Base-by-base conservation (phyloP, 2,329 filamentous ascomycete genomes). In the Fusarium luffae region DNA sequence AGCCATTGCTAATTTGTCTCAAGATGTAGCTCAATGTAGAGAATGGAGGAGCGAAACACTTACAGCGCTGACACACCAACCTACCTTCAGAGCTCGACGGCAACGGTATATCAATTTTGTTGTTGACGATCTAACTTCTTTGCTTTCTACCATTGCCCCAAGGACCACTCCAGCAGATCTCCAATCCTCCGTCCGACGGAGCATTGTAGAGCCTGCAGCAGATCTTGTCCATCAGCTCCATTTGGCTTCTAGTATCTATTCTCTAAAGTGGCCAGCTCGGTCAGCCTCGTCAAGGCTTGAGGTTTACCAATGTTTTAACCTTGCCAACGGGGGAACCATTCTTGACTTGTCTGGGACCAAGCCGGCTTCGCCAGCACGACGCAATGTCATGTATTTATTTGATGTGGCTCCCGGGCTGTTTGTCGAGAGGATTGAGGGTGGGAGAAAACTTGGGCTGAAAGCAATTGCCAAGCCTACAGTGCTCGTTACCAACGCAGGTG, bases 21-120 rank as follows among this genome's bases (percentile, higher is more conserved):
- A 43, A 81, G 79, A 80, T 54, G 55, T 71, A 43, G 76, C 72
- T 30, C 78, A 78, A 23, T 80, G 77, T 50, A 77, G 79, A 47
- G 75, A 79, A 69, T 81, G 79, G 79, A 76, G 79, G 50, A 76
- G 77, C 64, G 79, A 81, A 54, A 80, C 79, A 9, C 75, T 81
- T 44, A 75, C 72, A 23, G 77, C 79, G 11, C 52, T 81, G 56
- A 76, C 76, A 25, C 75, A 69, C 46, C 78, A 79, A 49, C 56
- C 75, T 25, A 27, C 62, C 7, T 81, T 81, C 73, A 77, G 76
- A 59, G 48, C 70, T 11, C 70, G 77, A 40, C 69, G 77, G 16
- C 54, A 73, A 41, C 65, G 72, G 32, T 76, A 79, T 60, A 56
- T 80, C 14, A 65, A 68, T 27, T 55, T 76, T 13, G 63, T 80